Evolutionary conservation across 208 protist species (phyloP), one percentile per base, ranked within the genome.

Genomic region (Leishmania tarentolae): DNA sequence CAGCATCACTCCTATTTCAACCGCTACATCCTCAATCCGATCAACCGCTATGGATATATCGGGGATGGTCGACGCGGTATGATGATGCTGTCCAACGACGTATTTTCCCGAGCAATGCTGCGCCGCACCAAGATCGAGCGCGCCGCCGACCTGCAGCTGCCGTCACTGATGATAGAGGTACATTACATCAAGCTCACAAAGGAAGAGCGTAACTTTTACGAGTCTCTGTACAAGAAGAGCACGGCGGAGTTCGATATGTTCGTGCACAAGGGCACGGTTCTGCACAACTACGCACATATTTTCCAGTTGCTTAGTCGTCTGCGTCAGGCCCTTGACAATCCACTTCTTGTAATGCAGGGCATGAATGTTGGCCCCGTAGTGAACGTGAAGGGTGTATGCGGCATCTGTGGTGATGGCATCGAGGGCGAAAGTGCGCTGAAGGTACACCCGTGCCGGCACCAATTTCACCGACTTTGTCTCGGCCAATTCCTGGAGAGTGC

Each of bases 271-370:
- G 94, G 94, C 57, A 98, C 94, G 13, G 87, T 98, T 66, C 85
- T 98, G 63, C 94, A 98, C 88, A 98, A 98, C 88, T 98, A 98
- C 86, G 96, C 96, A 47, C 94, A 99, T 82, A 98, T 99, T 84
- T 98, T 99, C 87, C 95, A 98, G 83, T 85, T 99, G 53, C 88
- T 99, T 53, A 96, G 94, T 76, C 91, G 96, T 28, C 90, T 99
- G 72, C 92, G 96, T 15, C 97, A 99, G 84, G 90, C 96, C 40
- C 89, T 98, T 42, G 96, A 98, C 86, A 95, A 98, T 79, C 96
- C 96, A 53, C 88, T 95, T 76, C 83, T 98, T 63, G 96, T 97
- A 28, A 83, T 96, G 72, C 77, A 92, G 40, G 88, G 86, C 66
- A 95, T 96, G 91, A 84, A 95, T 21, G 84, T 95, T 21, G 91